These are phyloP conservation scores for Mortierella sp. DNA, from an alignment of 371 early-diverging fungal genomes.

Conservation along the genomic window DNA sequence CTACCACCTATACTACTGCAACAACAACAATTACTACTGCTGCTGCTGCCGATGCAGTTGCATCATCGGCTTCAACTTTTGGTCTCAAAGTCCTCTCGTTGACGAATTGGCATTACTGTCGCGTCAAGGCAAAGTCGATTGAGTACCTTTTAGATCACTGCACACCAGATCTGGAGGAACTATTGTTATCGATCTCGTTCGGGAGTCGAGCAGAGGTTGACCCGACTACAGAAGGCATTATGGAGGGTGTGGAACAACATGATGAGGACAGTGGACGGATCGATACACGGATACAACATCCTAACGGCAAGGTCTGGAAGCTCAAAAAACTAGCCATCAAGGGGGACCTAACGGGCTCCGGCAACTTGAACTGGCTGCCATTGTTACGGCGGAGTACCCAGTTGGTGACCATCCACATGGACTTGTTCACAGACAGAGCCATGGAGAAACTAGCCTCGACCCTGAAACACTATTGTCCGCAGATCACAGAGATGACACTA, in stretches of 20 bases:
- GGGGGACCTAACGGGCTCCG: conserved; percentile 29
- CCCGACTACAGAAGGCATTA: background rate
- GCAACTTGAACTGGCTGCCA: conserved; percentile 27
- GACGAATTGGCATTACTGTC: conserved; percentile 18
- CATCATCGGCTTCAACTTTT: background rate
- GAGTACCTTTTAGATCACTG: conserved; percentile 30
- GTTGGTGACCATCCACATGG: conserved; percentile 11
- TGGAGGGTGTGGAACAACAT: background rate
- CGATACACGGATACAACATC: background rate
- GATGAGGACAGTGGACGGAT: background rate
- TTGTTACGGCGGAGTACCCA: conserved; percentile 13
- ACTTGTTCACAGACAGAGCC: conserved; percentile 12
- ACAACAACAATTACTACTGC: too few relatives aligned
- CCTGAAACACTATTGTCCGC: conserved; percentile 19
- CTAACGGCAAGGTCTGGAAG: conserved; percentile 6
- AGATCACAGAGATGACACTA: conserved; percentile 14
- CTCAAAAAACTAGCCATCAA: conserved; percentile 13
- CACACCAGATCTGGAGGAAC: conserved; percentile 26
- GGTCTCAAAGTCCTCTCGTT: conserved; percentile 20
- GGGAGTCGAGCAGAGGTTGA: conserved; percentile 22
- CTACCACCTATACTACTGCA: background rate
- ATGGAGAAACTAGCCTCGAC: conserved; percentile 11
- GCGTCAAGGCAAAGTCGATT: conserved; percentile 18
- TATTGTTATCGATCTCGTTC: conserved; percentile 23
- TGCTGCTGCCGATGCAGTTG: too few relatives aligned